These are phyloP conservation scores for Candida hungchunana DNA, from an alignment of 805 yeast species.

Conservation along the genomic window DNA sequence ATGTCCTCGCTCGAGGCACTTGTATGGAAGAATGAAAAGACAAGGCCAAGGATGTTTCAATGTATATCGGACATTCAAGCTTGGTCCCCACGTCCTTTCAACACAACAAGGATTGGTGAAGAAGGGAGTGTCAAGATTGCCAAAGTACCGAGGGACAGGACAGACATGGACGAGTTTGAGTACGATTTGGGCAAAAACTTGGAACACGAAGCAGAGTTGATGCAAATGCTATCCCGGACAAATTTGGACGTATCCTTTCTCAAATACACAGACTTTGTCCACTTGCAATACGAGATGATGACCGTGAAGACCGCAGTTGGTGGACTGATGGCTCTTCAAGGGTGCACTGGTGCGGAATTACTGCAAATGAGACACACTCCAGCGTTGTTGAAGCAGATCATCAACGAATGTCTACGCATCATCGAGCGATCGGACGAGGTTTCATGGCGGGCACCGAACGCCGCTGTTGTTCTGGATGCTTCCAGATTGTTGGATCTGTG, in stretches of 20 bases:
- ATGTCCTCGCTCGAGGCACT: conserved; percentile 35
- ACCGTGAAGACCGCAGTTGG: conserved; percentile 67
- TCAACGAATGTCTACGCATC: conserved; percentile 47
- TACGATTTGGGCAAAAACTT: conserved; percentile 22
- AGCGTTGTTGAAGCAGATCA: conserved; percentile 36
- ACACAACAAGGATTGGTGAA: conserved; percentile 54
- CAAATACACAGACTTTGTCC: conserved; percentile 33
- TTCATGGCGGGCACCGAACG: conserved; percentile 18
- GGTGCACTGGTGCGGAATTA: conserved; percentile 63
- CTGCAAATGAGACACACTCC: conserved; percentile 34
- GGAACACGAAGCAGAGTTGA: conserved; percentile 18
- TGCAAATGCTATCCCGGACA: conserved; percentile 23
- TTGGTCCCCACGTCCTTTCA: conserved; percentile 36
- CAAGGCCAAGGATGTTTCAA: conserved; percentile 49
- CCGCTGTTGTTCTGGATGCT: conserved; percentile 24
- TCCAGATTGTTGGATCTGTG: conserved; percentile 35
- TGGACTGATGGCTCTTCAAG: conserved; percentile 60
- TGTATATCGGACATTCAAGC: conserved; percentile 63
- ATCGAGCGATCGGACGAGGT: conserved; percentile 27
- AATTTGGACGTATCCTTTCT: conserved; percentile 30
- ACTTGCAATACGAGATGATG: conserved; percentile 62
- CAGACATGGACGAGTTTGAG: conserved; percentile 18
- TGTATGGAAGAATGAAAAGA: conserved; percentile 46
- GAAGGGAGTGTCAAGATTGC: conserved; percentile 49
- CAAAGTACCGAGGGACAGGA: conserved; percentile 35